Base-by-base conservation (phyloP, 2,329 filamentous ascomycete species). In the Ophiostoma sp. region DNA sequence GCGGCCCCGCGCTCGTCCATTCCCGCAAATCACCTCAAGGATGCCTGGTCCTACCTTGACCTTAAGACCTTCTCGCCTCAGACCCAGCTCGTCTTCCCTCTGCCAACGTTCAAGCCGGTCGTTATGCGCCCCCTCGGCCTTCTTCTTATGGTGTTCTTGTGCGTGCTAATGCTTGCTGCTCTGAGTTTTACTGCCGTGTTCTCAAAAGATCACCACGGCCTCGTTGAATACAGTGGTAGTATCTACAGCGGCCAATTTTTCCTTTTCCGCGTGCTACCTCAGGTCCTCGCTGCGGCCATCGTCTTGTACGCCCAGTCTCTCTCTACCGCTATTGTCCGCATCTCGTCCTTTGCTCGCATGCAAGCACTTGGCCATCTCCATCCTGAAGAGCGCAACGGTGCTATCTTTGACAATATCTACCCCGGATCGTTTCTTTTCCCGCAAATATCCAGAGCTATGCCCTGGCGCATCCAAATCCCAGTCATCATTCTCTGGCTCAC, bases 211-310 rank as follows among this genome's bases (percentile, higher is more conserved):
- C 83, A 89, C 73, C 78, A 83, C 11, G 92, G 92, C 0, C 80
- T 97, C 15, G 88, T 86, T 76, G 79, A 84, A 3, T 97, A 94
- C 77, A 81, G 82, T 44, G 84, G 84, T 65, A 83, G 80, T 39
- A 89, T 93, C 71, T 90, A 91, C 72, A 90, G 89, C 67, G 84
- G 84, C 10, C 85, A 89, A 73, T 97, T 96, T 79, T 97, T 97
- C 77, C 79, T 96, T 66, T 95, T 96, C 78, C 87, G 93, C 72
- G 92, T 96, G 73, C 81, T 97, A 1, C 94, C 94, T 1, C 92
- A 93, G 70, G 81, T 96, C 0, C 77, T 96, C 17, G 92, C 89
- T 0, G 87, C 88, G 27, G 74, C 89, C 15, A 80, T 96, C 48
- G 83, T 95, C 65, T 78, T 97, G 7, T 96, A 92, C 83, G 85